These are phyloP conservation scores for Blechomonas ayalai DNA, from an alignment of 208 protist genomes.

Conservation along the genomic window DNA sequence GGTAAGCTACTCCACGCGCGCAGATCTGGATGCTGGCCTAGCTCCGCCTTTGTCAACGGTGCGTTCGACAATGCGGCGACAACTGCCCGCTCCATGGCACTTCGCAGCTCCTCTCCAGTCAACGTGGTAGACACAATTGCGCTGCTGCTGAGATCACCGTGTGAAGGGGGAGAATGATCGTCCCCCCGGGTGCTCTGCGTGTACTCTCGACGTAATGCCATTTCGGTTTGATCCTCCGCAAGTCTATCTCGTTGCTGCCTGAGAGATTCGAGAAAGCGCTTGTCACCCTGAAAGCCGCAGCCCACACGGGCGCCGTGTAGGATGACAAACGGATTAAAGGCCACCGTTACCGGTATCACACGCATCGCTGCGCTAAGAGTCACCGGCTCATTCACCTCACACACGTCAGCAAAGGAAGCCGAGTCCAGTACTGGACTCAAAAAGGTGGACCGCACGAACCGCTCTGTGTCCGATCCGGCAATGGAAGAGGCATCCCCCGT, in stretches of 20 bases:
- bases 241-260: slow-evolving; percentile 33
- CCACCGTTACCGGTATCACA: slow-evolving; percentile 10
- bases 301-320: slow-evolving; percentile 63
- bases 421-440: slow-evolving; percentile 18
- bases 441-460: slow-evolving; percentile 12
- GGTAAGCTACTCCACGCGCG: slow-evolving; percentile 12
- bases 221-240: slow-evolving; percentile 14
- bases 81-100: slow-evolving; percentile 30
- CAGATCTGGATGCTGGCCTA: slow-evolving; percentile 29
- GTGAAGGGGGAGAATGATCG: not conserved
- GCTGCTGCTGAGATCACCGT: not conserved
- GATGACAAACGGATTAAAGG: slow-evolving; percentile 55
- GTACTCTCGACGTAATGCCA: slow-evolving; percentile 2
- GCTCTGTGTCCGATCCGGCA: too few relatives aligned
- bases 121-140: not conserved
- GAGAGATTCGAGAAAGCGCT: slow-evolving; percentile 14
- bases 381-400: not conserved
- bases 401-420: too few relatives aligned
- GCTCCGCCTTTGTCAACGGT: slow-evolving; percentile 25
- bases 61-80: slow-evolving; percentile 26
- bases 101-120: slow-evolving; percentile 20
- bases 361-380: not conserved
- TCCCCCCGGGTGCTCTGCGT: not conserved
- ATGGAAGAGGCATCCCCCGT: too few relatives aligned
- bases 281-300: slow-evolving; percentile 35